phyloP scores from a whole-genome alignment of 305 asterid genomes.

The Striga hermonthica region DNA sequence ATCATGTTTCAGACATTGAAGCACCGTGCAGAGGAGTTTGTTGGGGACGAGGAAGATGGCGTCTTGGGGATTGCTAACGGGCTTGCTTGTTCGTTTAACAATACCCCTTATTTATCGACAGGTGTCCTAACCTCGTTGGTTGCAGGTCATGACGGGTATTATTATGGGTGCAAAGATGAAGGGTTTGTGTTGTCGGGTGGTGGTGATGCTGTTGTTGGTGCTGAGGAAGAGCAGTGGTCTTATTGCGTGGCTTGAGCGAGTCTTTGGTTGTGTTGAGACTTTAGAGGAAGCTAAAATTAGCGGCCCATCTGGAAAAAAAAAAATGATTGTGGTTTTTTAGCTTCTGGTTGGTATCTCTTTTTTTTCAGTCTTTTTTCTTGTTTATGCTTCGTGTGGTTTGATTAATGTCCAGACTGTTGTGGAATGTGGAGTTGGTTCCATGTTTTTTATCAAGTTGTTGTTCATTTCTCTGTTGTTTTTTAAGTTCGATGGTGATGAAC shows the following conservation, averaged over 20 bases:
- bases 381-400: constrained; percentile 11
- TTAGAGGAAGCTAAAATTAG: background rate
- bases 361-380: constrained; percentile 34
- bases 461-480: constrained; percentile 39
- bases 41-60: constrained; percentile 28
- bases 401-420: constrained; percentile 2
- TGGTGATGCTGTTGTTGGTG: constrained; percentile 44
- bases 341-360: constrained; percentile 25
- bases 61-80: constrained; percentile 44
- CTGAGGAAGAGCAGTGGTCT: constrained; percentile 87
- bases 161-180: constrained; percentile 59
- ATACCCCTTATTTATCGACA: constrained; percentile 77
- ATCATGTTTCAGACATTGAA: constrained; percentile 86
- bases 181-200: constrained; percentile 44
- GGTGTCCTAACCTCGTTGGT: constrained; percentile 54
- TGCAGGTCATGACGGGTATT: constrained; percentile 37
- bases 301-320: background rate
- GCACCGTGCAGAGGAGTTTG: constrained; percentile 71
- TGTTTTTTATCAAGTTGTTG: constrained; percentile 27
- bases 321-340: too few species aligned
- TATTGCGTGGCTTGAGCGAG: constrained; percentile 63
- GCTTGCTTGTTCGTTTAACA: constrained; percentile 63
- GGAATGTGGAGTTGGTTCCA: background rate
- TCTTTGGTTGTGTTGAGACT: background rate
- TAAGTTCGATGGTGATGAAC: constrained; percentile 36